Base-by-base conservation (phyloP, 306 rosid genomes). In the Ceratonia siliqua region DNA sequence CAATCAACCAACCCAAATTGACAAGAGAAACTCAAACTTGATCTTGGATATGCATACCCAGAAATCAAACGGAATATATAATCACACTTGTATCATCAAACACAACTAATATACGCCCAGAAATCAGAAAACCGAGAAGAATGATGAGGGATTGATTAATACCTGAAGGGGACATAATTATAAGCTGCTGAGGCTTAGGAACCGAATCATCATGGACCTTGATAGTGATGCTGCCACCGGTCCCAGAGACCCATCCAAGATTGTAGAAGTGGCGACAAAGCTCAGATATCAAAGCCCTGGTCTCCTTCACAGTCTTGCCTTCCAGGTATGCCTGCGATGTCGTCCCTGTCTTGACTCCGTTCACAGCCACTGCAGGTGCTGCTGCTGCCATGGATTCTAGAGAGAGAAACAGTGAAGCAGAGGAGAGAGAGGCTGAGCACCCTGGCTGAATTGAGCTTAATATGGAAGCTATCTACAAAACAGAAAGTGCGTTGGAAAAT, bases 161-260 rank as follows among this genome's bases (percentile, higher is more conserved):
- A 91, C 98, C 97, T 70, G 97, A 89, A 25, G 96, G 91, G 57
- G 97, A 70, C 90, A 85, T 87, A 77, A 89, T 55, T 9, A 85
- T 63, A 67, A 93, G 92, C 77, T 91, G 96, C 1, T 77, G 76
- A 62, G 92, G 62, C 65, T 81, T 93, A 45, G 90, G 92, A 68
- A 89, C 78, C 75, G 88, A 86, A 27, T 88, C 90, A 62, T 91
- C 92, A 11, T 87, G 94, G 77, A 81, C 97, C 72, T 84, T 94
- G 78, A 89, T 81, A 49, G 88, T 78, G 89, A 88, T 88, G 82
- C 96, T 91, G 10, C 97, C 98, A 55, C 94, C 94, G 0, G 96
- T 91, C 11, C 97, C 97, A 0, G 92, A 83, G 0, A 91, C 96
- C 97, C 98, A 93, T 73, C 97, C 96, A 15, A 85, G 93, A 58